Evolutionary conservation across 306 rosid species (phyloP).

Genomic region (barrel medic (Medicago truncatula)): DNA sequence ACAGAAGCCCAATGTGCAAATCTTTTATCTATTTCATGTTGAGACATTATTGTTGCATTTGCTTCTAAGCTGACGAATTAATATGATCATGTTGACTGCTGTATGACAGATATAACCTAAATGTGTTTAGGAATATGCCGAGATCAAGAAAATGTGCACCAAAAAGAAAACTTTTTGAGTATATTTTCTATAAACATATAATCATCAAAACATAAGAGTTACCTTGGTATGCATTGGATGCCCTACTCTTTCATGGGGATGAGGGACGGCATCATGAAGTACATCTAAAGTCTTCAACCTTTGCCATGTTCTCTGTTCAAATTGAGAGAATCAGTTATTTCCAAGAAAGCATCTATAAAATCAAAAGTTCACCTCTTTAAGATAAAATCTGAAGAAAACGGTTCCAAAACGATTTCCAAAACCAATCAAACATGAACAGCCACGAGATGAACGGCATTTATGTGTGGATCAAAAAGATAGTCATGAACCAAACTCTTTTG

Average conservation of each 20-base stretch:
- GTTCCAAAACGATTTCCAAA: background rate
- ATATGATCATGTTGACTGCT: background rate
- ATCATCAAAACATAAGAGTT: conserved; percentile 33
- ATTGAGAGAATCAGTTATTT: conserved; percentile 38
- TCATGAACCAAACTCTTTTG: conserved; percentile 1
- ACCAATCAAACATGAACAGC: background rate
- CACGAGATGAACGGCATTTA: background rate
- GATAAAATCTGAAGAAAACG: conserved; percentile 7
- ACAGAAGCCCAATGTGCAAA: background rate
- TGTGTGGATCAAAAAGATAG: background rate
- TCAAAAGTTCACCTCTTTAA: conserved; percentile 25
- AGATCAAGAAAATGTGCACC: background rate
- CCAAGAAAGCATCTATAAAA: background rate
- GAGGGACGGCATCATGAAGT: conserved; percentile 77
- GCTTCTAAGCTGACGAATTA: background rate
- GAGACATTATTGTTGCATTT: background rate
- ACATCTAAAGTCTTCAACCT: conserved; percentile 63
- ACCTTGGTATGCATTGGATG: conserved; percentile 89
- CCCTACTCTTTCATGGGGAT: conserved; percentile 66
- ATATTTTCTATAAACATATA: conserved; percentile 21
- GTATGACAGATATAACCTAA: background rate
- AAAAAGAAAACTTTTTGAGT: background rate
- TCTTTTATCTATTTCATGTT: background rate
- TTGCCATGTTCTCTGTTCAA: conserved; percentile 76
- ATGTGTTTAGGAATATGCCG: background rate